Percentiles rank a stretch among this genome's conserved stretches.
These are phyloP conservation scores for Mycena maculata DNA, from an alignment of 768 basidiomycete species.

Conservation along the genomic window DNA sequence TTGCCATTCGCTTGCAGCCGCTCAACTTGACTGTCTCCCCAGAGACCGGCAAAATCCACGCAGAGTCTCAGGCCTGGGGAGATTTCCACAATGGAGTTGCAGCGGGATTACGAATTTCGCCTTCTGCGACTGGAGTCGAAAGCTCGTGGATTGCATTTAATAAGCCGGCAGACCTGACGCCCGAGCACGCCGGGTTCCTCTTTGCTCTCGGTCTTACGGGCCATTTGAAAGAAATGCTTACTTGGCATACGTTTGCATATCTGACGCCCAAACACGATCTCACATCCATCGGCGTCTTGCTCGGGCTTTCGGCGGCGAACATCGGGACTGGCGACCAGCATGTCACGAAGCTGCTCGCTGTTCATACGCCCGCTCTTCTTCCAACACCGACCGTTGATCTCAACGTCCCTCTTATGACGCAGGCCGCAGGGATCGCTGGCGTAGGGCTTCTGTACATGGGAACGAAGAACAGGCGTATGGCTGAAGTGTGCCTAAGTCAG, in stretches of 20 bases:
- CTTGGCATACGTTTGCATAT: conserved; percentile 96
- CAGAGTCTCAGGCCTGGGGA: conserved; percentile 89
- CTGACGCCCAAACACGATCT: conserved; percentile 96
- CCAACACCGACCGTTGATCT: conserved; percentile 89
- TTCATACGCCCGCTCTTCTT: conserved; percentile 93
- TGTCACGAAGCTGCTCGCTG: conserved; percentile 90
- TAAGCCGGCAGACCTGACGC: conserved; percentile 88
- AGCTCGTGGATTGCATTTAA: conserved; percentile 98
- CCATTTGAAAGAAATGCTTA: conserved; percentile 88
- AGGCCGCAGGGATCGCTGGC: conserved; percentile 88
- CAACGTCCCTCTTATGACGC: conserved; percentile 90
- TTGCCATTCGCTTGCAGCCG: conserved; percentile 78
- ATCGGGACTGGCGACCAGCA: conserved; percentile 87
- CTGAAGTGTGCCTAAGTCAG: conserved; percentile 90
- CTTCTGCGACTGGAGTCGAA: conserved; percentile 80
- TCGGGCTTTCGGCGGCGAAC: conserved; percentile 94
- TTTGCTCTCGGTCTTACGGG: conserved; percentile 93
- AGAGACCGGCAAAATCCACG: conserved; percentile 77
- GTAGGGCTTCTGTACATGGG: conserved; percentile 93
- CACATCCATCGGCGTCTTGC: conserved; percentile 91
- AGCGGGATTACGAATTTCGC: conserved; percentile 86
- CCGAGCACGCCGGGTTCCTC: conserved; percentile 97
- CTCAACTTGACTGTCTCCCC: conserved; percentile 71
- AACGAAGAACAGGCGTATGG: conserved; percentile 89
- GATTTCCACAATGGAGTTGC: conserved; percentile 98